Base-by-base conservation (phyloP, 495 filamentous ascomycete genomes). In the Aspergillus affinis region DNA sequence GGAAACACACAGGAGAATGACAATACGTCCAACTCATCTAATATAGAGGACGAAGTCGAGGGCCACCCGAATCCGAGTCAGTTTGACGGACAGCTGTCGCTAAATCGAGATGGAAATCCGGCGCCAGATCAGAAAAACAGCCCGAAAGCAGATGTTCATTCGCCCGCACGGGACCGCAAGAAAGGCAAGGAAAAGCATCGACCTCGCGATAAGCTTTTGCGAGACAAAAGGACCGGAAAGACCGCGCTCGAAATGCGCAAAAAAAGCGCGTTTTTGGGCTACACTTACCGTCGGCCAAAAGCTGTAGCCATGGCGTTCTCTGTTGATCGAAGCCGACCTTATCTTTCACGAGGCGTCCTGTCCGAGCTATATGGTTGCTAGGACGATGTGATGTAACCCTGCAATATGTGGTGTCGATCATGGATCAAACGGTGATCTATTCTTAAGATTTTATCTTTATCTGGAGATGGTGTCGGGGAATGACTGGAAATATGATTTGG, bases 201-300 rank as follows among this genome's bases (percentile, higher is more conserved):
- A 57, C 83, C 93, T 3, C 79, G 91, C 12, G 93, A 98, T 64
- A 86, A 85, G 67, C 72, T 97, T 55, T 73, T 98, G 49, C 75
- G 93, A 41, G 93, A 98, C 70, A 78, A 77, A 46, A 71, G 78
- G 15, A 79, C 87, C 3, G 84, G 82, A 12, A 78, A 75, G 55
- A 81, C 80, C 19, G 91, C 86, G 2, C 73, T 98, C 64, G 88
- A 92, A 57, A 81, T 93, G 56, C 82, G 93, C 59, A 92, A 92
- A 70, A 83, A 77, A 72, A 88, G 82, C 10, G 91, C 91, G 2
- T 97, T 97, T 72, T 70, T 92, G 54, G 93, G 93, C n/a, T 98
- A 98, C 71, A 92, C 90, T 13, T 97, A 92, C 71, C 83, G 86
- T 17, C 77, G 85, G 54, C 86, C 86, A 5, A 80, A 78, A 60